Evolutionary conservation across 371 early-diverging fungal species (phyloP), one percentile per base, ranked within the genome.

Genomic region (Mucor velutinosus): DNA sequence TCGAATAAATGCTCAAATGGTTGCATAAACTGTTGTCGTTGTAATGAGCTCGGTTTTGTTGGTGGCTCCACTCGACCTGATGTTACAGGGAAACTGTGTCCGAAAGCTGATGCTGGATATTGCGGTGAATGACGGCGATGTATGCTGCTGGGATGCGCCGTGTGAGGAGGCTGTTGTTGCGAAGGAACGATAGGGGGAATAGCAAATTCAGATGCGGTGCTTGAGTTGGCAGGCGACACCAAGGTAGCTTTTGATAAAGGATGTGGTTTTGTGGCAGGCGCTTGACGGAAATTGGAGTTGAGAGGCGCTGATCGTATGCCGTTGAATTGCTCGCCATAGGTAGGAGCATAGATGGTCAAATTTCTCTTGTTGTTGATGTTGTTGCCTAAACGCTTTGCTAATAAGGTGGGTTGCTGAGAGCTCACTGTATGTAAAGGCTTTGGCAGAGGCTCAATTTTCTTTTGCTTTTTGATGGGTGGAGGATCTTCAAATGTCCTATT

Each of bases 1-100:
- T 89, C 89, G 73, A 85, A 87, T 17, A 87, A 60, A 69, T 83
- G 83, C 53, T 87, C 83, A 66, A 87, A 83, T 0, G 87, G 86
- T 61, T 89, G 87, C 69, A 83, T 71, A 62, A 83, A 86, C 19
- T 78, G 78, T 27, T 76, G 79, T 60, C 74, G 74, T 39, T 76
- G 77, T 66, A 72, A 35, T 0, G 76, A 65, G 5, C 73, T 69
- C 4, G 79, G 78, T 19, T 79, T 76, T 32, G 71, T 62, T 4
- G 62, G 63, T 11, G 58, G 65, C 3, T 23, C 33, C 3, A 60
- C 60, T 47, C 67, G n/a, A 6, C 62, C 60, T 23, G 57, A 33
- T 12, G 64, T 60, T 7, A 59, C 59, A 7, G 59, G 51, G 19
- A 59, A 59, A 59, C 69, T 59, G 35, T 58, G 64, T 1, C 51